Conservation (phyloP, 768 basidiomycete species). For the Kondoa subrosea region DNA sequence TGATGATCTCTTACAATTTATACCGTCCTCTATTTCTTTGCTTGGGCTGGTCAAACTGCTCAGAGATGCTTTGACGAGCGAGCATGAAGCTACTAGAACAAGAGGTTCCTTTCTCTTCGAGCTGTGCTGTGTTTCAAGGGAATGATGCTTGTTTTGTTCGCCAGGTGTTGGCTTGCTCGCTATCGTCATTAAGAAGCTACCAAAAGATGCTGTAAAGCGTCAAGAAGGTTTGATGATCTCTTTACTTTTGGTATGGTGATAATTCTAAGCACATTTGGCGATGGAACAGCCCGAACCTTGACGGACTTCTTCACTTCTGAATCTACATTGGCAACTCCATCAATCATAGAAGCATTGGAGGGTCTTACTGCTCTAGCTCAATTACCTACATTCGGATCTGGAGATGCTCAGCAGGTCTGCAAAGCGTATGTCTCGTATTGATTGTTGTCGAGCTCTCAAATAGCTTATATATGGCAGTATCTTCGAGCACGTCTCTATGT, state of each 20-base stretch:
- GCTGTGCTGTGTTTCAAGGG: background rate
- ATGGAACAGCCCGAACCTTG: slow-evolving; percentile 54
- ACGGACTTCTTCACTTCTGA: slow-evolving; percentile 69
- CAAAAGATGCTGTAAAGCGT: slow-evolving; percentile 49
- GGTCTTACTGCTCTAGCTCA: slow-evolving; percentile 54
- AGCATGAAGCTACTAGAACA: slow-evolving; percentile 56
- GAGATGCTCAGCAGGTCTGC: slow-evolving; percentile 47
- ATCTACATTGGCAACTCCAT: slow-evolving; percentile 50
- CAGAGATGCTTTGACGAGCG: slow-evolving; percentile 71
- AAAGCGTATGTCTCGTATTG: slow-evolving; percentile 41
- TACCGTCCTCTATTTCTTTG: slow-evolving; percentile 10
- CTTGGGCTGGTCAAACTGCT: slow-evolving; percentile 59
- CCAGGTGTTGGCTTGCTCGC: slow-evolving; percentile 74
- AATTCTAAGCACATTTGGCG: background rate
- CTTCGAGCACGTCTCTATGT: slow-evolving; percentile 66
- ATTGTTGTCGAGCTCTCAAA: too few species aligned
- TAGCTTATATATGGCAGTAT: slow-evolving; percentile 40
- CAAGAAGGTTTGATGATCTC: slow-evolving; percentile 59
- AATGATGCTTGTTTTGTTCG: slow-evolving; percentile 1
- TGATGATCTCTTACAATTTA: slow-evolving; percentile 1
- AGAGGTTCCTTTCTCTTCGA: too few species aligned
- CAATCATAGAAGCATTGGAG: slow-evolving; percentile 60
- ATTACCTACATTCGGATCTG: slow-evolving; percentile 46
- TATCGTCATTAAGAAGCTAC: slow-evolving; percentile 46
- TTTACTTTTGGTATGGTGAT: background rate